Evolutionary conservation across 768 basidiomycete genomes (phyloP).

Genomic region (Agrocybe pediades): DNA sequence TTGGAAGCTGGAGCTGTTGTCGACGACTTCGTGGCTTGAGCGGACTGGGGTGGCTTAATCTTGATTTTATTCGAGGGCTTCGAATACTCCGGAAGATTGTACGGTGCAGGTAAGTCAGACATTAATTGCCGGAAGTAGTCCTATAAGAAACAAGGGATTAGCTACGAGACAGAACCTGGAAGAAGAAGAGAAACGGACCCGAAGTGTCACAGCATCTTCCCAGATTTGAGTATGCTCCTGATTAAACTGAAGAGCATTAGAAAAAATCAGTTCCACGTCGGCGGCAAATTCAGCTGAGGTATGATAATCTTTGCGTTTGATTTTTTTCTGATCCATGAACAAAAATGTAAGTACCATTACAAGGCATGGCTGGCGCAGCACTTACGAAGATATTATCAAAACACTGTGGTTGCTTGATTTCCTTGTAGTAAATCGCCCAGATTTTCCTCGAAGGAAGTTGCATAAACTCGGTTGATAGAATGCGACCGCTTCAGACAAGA

Average conservation of each 20-base stretch:
- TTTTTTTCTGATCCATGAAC: constrained; percentile 56
- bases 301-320: constrained; percentile 79
- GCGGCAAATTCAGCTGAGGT: constrained; percentile 71
- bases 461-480: constrained; percentile 77
- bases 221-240: constrained; percentile 82
- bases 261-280: constrained; percentile 89
- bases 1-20: constrained; percentile 19
- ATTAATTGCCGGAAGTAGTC: constrained; percentile 74
- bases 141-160: constrained; percentile 35
- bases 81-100: constrained; percentile 63
- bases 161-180: not conserved
- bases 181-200: constrained; percentile 43
- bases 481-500: constrained; percentile 54
- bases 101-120: constrained; percentile 74
- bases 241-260: constrained; percentile 88
- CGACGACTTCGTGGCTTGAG: constrained; percentile 30
- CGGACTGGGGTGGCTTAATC: constrained; percentile 60
- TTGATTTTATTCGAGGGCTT: constrained; percentile 69
- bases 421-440: constrained; percentile 79
- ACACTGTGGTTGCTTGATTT: constrained; percentile 79
- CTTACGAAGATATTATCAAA: constrained; percentile 77
- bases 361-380: constrained; percentile 9
- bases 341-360: not conserved
- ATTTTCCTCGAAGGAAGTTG: constrained; percentile 78
- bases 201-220: constrained; percentile 71